A percentile compares a stretch with the other conserved stretches of the same genome.
These are phyloP conservation scores for Erodium maritimum DNA, from an alignment of 345 rosid genomes.

Conservation along the genomic window DNA sequence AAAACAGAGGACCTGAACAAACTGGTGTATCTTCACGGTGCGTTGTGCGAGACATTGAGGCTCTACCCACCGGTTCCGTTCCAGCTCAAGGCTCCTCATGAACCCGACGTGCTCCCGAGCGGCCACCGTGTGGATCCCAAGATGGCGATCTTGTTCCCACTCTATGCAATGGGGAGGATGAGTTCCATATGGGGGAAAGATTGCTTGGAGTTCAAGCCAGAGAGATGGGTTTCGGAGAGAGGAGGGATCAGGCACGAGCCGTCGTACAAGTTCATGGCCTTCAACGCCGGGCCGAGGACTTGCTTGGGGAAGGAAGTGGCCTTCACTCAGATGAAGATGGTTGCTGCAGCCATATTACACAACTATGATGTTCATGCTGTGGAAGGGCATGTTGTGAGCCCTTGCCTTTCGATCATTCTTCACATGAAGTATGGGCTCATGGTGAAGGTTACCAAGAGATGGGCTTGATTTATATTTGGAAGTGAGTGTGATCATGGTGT, in stretches of 20 bases:
- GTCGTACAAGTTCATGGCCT: conserved; percentile 63
- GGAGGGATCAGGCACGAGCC: conserved; percentile 52
- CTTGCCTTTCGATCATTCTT: conserved; percentile 9
- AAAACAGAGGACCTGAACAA: conserved; percentile 5
- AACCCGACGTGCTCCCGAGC: conserved; percentile 78
- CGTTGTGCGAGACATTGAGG: conserved; percentile 57
- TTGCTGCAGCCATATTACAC: conserved; percentile 65
- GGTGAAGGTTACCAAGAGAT: conserved; percentile 39
- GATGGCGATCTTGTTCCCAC: conserved; percentile 65
- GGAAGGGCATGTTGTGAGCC: conserved; percentile 74
- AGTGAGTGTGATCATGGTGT: neutral
- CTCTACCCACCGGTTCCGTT: conserved; percentile 90
- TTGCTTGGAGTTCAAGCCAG: conserved; percentile 73
- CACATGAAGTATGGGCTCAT: conserved; percentile 83
- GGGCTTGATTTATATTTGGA: neutral
- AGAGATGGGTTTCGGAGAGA: conserved; percentile 72
- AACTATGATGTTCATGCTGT: conserved; percentile 58
- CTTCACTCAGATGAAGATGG: conserved; percentile 84
- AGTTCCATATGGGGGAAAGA: conserved; percentile 83
- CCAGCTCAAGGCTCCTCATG: conserved; percentile 72
- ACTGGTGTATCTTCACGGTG: conserved; percentile 19
- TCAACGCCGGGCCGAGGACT: conserved; percentile 91
- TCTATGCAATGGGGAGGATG: conserved; percentile 89
- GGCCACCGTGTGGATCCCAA: conserved; percentile 90
- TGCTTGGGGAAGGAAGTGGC: conserved; percentile 85